phyloP scores from a whole-genome alignment of 768 basidiomycete genomes.

The Suillus hirtellus region DNA sequence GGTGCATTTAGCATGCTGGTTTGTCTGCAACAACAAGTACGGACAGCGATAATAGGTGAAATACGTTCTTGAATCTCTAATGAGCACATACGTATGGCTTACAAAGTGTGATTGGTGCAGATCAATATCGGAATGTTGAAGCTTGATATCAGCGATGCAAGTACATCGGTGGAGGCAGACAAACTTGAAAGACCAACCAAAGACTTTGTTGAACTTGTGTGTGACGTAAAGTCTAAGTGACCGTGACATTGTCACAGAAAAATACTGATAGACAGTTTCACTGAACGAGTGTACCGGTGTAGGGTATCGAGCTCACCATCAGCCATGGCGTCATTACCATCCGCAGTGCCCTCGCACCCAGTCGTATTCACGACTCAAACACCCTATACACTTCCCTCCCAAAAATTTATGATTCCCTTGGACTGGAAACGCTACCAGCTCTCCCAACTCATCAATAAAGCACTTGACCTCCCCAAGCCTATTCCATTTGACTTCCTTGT shows the following conservation, averaged over 20 bases:
- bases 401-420: slow-evolving; percentile 91
- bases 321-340: slow-evolving; percentile 5
- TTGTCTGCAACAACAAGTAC: background rate
- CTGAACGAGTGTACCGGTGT: background rate
- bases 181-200: background rate
- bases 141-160: background rate
- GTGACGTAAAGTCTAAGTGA: background rate
- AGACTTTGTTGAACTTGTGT: background rate
- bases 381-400: slow-evolving; percentile 72
- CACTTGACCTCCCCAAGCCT: slow-evolving; percentile 68
- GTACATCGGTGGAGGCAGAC: background rate
- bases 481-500: slow-evolving; percentile 94
- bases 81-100: background rate
- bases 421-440: slow-evolving; percentile 95
- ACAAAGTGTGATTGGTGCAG: background rate
- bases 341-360: slow-evolving; percentile 43
- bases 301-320: background rate
- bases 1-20: background rate
- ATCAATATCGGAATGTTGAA: background rate
- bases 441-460: slow-evolving; percentile 96
- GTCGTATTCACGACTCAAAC: slow-evolving; percentile 76
- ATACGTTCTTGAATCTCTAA: background rate
- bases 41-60: background rate
- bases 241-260: background rate
- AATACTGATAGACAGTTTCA: background rate